Evolutionary conservation across 148 eudicot genomes (phyloP), one percentile per base, ranked within the genome.

Genomic region (Hydrangea macrophylla): DNA sequence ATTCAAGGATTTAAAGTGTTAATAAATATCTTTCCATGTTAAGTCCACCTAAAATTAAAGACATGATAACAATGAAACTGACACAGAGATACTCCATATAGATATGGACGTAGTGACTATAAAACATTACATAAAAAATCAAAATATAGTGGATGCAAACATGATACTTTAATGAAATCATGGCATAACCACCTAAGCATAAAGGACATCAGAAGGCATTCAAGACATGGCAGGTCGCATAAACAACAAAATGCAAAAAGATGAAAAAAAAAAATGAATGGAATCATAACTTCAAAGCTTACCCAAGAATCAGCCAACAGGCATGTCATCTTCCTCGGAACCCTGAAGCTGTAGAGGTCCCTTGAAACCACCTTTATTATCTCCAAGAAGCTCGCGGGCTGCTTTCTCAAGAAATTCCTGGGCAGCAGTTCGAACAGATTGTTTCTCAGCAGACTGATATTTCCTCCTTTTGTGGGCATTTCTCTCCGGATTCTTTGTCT

Each of bases 381-480:
- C 95, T 69, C 92, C 92, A 61, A 88, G 90, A 71, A 94, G 92
- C 71, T 94, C 99, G 60, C 86, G 83, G 35, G 99, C 85, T 54
- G 99, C 99, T 81, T 94, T 94, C 62, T 90, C 92, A 66, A 94
- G 87, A 80, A 94, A 94, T 31, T 94, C 96, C 58, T 90, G 89
- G 39, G 99, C 89, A 69, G 96, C 96, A 76, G 89, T 76, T 35
- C 83, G 88, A 55, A 88, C 91, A 65, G 96, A 88, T 73, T 82
- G 75, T 73, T 80, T 81, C 39, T 82, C 97, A 54, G 80, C 53
- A 17, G 90, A 68, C 54, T 76, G 86, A 73, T 63, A 81, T 70
- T 86, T 94, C 76, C 98, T 86, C 82, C 83, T 94, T 77, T 85
- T 94, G n/a, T 80, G 83, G 42, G 67, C 60, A 87, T 60, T 81